Conservation (phyloP, 176 grass and related monocot species). For the Phoenix dactylifera region DNA sequence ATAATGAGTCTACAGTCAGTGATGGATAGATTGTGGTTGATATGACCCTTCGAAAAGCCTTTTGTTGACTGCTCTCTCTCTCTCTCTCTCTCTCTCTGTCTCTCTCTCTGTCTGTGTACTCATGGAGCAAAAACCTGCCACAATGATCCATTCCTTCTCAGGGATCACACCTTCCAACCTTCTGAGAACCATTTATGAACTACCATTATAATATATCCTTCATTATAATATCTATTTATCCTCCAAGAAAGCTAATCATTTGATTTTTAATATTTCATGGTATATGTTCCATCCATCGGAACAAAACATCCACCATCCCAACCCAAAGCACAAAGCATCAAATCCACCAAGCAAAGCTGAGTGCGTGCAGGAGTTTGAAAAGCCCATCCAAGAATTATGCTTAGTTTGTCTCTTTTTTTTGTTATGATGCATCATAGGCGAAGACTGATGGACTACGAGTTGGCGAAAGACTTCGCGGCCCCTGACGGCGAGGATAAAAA, state of each 20-base stretch:
- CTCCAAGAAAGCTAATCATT: conserved; percentile 26
- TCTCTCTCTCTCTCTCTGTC: neutral
- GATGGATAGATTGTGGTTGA: conserved; percentile 29
- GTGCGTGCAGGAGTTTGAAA: conserved; percentile 35
- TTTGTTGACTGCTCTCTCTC: conserved; percentile 6
- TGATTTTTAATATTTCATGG: conserved; percentile 24
- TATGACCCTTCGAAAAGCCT: conserved; percentile 34
- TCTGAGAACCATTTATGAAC: conserved; percentile 5
- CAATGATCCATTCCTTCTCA: conserved; percentile 1
- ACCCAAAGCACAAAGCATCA: conserved; percentile 1
- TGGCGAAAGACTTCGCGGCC: neutral
- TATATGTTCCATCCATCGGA: conserved; percentile 25
- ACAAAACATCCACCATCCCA: neutral
- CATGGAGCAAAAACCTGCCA: neutral
- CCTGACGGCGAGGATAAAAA: no score
- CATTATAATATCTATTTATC: neutral
- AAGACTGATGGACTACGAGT: conserved; percentile 14
- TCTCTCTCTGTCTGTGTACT: neutral
- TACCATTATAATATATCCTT: neutral
- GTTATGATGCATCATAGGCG: neutral
- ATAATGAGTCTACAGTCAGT: conserved; percentile 7
- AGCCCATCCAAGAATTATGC: conserved; percentile 3
- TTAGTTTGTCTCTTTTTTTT: no score
- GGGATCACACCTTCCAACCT: conserved; percentile 1
- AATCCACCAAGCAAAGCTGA: conserved; percentile 23